Base-by-base conservation (phyloP, 768 basidiomycete genomes). In the Psilocybe cubensis region DNA sequence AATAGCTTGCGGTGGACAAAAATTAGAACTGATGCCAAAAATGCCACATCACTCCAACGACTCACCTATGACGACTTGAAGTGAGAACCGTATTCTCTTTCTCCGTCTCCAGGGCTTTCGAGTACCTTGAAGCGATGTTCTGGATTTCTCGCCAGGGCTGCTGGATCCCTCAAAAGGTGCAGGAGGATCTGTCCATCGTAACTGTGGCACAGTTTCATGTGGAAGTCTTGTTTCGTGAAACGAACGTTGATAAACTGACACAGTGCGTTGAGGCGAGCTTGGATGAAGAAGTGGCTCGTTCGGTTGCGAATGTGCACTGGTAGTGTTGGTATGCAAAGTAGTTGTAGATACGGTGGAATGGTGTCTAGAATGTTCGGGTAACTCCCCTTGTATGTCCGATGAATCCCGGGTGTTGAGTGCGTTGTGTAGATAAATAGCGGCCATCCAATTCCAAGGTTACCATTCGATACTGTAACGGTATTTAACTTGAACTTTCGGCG, bases 371-470 rank as follows among this genome's bases (percentile, higher is more conserved):
- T 83, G 84, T 21, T 73, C 71, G 20, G 79, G 76, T 56, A 74
- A 73, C 29, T 59, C 62, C 23, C 63, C 50, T 17, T 60, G 42
- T 38, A 28, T 28, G 6, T 68, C 67, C 43, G 67, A 52, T 17
- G 66, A 52, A 40, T 78, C 77, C 28, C 73, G 70, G 45, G 75
- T 59, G 68, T 81, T 81, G 53, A 84, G 65, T 28, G 80, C 74
- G 63, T 84, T 80, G 70, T 87, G 85, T 49, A 86, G 77, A 67
- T 81, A 79, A 50, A 86, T 68, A 50, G 83, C 83, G 54, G 84
- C 80, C 87, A 89, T 89, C 54, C 23, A 44, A 55, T 18, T 28
- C 46, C 48, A 41, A 49, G 42, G 58, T 60, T 48, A 55, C 56
- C 58, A 60, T 54, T 28, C 58, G 52, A 51, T n/a, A n/a, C n/a